Evolutionary conservation across 768 basidiomycete species (phyloP), one percentile per base, ranked within the genome.

Genomic region (Lactarius tabidus): DNA sequence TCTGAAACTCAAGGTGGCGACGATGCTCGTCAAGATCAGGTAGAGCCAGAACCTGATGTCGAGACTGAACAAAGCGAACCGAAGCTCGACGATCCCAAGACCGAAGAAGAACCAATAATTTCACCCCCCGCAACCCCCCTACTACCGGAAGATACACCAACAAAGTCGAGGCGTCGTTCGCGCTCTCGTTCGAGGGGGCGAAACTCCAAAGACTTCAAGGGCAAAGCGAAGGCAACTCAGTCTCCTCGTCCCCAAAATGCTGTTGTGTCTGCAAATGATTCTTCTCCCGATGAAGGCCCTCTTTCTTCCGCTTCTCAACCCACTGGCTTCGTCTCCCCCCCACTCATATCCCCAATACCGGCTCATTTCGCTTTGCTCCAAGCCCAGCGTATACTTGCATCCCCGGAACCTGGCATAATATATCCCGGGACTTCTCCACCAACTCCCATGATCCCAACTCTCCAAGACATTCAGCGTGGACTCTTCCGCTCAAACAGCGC

Each of bases 401-500:
- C 83, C 8, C 80, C 85, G 10, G 85, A 85, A 33, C 79, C 82
- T 45, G 79, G 84, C 8, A 72, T 84, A 65, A 79, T 84, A 67
- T 87, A 87, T 73, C 84, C 87, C n/a, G 84, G 84, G 17, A 82
- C 85, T 20, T 83, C 87, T 6, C 84, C 87, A 2, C 79, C 87
- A 8, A 87, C 86, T 3, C 88, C 90, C 20, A 74, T 85, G 70
- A 75, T 89, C 39, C 92, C 92, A 0, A 85, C 90, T 4, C 79
- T 96, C 7, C 89, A 92, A 71, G 90, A 88, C 26, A 77, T 95
- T 41, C 87, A 88, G 72, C 84, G 80, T 20, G 88, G 89, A 18
- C 82, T 97, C 3, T 87, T 91, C 72, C 87, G 95, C 23, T 95
- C 95, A 2, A 95, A 95, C 73, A 95, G 94, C 71, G 91, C 85